These are phyloP conservation scores for Thelonectria rubi DNA, from an alignment of 2,329 filamentous ascomycete species.

Conservation along the genomic window DNA sequence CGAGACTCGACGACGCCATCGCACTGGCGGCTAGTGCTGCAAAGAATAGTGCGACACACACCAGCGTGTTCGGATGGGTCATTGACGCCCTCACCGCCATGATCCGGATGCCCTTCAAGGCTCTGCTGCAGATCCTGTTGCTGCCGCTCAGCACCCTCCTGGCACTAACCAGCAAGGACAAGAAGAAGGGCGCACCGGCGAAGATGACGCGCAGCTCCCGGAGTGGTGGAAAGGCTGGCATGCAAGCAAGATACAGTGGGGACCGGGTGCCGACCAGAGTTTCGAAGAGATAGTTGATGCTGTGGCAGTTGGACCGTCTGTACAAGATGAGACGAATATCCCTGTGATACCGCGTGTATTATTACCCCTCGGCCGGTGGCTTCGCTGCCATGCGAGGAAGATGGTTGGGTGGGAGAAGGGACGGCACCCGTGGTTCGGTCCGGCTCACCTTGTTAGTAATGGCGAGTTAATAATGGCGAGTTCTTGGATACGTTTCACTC, in stretches of 20 bases:
- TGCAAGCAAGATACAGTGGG: slow-evolving; percentile 47
- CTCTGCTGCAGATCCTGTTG: slow-evolving; percentile 50
- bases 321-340: slow-evolving; percentile 13
- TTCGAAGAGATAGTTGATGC: slow-evolving; percentile 38
- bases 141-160: slow-evolving; percentile 55
- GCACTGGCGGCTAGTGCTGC: slow-evolving; percentile 82
- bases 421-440: neutral
- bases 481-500: neutral
- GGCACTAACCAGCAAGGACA: slow-evolving; percentile 46
- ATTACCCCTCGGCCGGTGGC: slow-evolving; percentile 3
- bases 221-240: slow-evolving; percentile 36
- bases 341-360: slow-evolving; percentile 13
- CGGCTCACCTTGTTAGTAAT: slow-evolving; percentile 6
- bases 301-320: neutral
- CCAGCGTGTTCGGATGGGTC: slow-evolving; percentile 50
- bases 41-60: slow-evolving; percentile 54
- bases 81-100: slow-evolving; percentile 48
- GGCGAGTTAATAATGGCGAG: neutral
- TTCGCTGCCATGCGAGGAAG: neutral
- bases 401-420: slow-evolving; percentile 5
- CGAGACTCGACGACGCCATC: slow-evolving; percentile 77
- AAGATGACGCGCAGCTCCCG: slow-evolving; percentile 38
- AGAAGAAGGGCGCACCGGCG: slow-evolving; percentile 41
- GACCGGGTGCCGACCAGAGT: slow-evolving; percentile 50
- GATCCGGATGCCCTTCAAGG: slow-evolving; percentile 54